A percentile compares a stretch with the other conserved stretches of the same genome.
Evolutionary conservation across 495 filamentous ascomycete species (phyloP).

Genomic region (Jackrogersella multiformis): DNA sequence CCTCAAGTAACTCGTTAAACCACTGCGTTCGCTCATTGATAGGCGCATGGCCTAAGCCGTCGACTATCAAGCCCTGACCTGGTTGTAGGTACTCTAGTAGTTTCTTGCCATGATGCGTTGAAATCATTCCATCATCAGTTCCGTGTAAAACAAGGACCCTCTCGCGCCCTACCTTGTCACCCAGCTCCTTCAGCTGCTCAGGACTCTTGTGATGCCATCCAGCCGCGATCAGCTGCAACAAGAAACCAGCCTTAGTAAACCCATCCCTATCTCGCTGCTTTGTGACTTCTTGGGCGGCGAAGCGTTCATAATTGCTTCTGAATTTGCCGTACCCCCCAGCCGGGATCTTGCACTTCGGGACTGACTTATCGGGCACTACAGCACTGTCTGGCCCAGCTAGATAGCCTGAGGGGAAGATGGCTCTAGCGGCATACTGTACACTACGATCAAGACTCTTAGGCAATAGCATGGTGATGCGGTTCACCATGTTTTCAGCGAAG

Average conservation of each 20-base stretch:
- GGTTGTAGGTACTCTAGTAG: slow-evolving; percentile 64
- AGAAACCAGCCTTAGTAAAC: slow-evolving; percentile 72
- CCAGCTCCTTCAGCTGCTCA: slow-evolving; percentile 69
- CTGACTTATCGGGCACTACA: slow-evolving; percentile 48
- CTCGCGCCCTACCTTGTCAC: slow-evolving; percentile 71
- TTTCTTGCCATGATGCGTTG: slow-evolving; percentile 68
- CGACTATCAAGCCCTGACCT: slow-evolving; percentile 60
- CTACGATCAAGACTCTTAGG: slow-evolving; percentile 70
- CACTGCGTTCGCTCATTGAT: slow-evolving; percentile 69
- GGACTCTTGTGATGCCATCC: slow-evolving; percentile 79
- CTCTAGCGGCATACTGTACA: slow-evolving; percentile 22
- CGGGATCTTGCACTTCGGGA: slow-evolving; percentile 36
- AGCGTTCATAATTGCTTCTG: slow-evolving; percentile 78
- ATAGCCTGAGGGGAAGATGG: slow-evolving; percentile 68
- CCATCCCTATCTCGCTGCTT: slow-evolving; percentile 65
- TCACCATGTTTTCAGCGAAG: slow-evolving; percentile 69
- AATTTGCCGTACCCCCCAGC: slow-evolving; percentile 60
- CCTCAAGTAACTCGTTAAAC: slow-evolving; percentile 67
- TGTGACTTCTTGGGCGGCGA: slow-evolving; percentile 75
- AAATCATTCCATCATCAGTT: slow-evolving; percentile 77
- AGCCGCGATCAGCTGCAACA: slow-evolving; percentile 80
- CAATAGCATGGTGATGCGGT: slow-evolving; percentile 73
- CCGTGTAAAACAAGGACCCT: slow-evolving; percentile 81
- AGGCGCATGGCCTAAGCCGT: slow-evolving; percentile 76
- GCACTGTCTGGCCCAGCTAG: slow-evolving; percentile 69